Evolutionary conservation across 2,329 filamentous ascomycete species (phyloP).

Genomic region (Talaromyces albobiverticillius): DNA sequence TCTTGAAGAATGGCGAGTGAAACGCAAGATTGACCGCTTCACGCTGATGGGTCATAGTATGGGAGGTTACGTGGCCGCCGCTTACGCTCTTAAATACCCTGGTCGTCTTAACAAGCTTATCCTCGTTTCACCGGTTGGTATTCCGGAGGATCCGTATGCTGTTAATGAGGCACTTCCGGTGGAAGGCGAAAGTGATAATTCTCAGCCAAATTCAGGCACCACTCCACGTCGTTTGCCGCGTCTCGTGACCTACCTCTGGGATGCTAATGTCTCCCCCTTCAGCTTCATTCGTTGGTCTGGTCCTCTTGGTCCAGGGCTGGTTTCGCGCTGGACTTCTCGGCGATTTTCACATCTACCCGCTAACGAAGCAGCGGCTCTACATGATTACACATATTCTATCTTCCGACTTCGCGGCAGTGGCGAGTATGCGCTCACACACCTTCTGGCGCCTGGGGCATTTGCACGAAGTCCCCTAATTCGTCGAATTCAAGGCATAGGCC

Average conservation of each 20-base stretch:
- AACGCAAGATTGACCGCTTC: constrained; percentile 86
- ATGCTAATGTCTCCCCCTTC: constrained; percentile 94
- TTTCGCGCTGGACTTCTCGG: constrained; percentile 91
- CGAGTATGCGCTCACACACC: constrained; percentile 88
- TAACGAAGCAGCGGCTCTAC: constrained; percentile 77
- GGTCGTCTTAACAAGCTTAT: constrained; percentile 94
- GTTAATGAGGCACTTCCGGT: constrained; percentile 77
- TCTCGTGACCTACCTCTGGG: constrained; percentile 94
- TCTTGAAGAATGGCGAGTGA: constrained; percentile 89
- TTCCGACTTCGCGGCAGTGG: constrained; percentile 90
- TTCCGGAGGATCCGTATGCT: constrained; percentile 91
- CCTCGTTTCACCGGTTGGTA: constrained; percentile 87
- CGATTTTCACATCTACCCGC: constrained; percentile 84
- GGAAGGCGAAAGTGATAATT: constrained; percentile 54
- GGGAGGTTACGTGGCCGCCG: constrained; percentile 90
- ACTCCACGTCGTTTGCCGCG: constrained; percentile 66
- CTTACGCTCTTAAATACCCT: constrained; percentile 95
- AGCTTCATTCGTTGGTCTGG: constrained; percentile 83
- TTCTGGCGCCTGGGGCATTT: constrained; percentile 90
- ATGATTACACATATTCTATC: constrained; percentile 90
- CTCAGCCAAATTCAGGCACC: constrained; percentile 50
- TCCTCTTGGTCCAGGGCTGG: constrained; percentile 83
- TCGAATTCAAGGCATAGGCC: constrained; percentile 79
- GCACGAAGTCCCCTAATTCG: constrained; percentile 84
- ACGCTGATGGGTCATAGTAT: constrained; percentile 91